Percentiles rank a stretch among this genome's conserved stretches.
Evolutionary conservation across 257 asterid genomes (phyloP).

Genomic region (Oldenlandia corymbosa): DNA sequence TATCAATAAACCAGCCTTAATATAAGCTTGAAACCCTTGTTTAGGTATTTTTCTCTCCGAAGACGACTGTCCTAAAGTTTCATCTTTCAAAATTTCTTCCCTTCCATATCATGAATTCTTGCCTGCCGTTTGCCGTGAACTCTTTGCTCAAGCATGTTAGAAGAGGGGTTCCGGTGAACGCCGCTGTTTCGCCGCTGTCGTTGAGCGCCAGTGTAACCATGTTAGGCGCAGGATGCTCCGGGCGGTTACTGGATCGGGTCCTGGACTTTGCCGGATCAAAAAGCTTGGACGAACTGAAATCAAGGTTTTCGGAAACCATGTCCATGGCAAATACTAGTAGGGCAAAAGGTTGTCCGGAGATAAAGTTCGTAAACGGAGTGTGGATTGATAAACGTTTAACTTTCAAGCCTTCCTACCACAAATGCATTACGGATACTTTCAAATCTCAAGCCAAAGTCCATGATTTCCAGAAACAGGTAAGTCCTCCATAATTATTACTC

Average conservation of each 20-base stretch:
- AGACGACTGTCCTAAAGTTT: too few species aligned
- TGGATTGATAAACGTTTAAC: not conserved
- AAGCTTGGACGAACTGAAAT: not conserved
- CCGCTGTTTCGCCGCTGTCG: conserved; percentile 5
- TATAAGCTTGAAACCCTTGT: too few species aligned
- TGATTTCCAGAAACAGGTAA: conserved; percentile 1
- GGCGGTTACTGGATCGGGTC: not conserved
- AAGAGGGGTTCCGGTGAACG: not conserved
- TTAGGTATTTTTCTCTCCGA: too few species aligned
- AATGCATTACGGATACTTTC: not conserved
- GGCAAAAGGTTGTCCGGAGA: not conserved
- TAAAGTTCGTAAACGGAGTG: conserved; percentile 5
- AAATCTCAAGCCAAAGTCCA: not conserved
- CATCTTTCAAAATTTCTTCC: too few species aligned
- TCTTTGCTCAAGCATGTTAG: not conserved
- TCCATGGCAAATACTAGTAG: not conserved
- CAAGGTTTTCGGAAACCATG: not conserved
- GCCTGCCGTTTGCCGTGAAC: not conserved
- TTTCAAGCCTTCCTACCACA: not conserved
- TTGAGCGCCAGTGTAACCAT: conserved; percentile 4
- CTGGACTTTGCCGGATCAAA: not conserved
- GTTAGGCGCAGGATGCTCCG: conserved; percentile 6
- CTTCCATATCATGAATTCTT: too few species aligned
- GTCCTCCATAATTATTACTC: not conserved
- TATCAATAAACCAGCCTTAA: too few species aligned